These are phyloP conservation scores for Dendrobium chrysotoxum DNA, from an alignment of 106 monocot species.

Conservation along the genomic window DNA sequence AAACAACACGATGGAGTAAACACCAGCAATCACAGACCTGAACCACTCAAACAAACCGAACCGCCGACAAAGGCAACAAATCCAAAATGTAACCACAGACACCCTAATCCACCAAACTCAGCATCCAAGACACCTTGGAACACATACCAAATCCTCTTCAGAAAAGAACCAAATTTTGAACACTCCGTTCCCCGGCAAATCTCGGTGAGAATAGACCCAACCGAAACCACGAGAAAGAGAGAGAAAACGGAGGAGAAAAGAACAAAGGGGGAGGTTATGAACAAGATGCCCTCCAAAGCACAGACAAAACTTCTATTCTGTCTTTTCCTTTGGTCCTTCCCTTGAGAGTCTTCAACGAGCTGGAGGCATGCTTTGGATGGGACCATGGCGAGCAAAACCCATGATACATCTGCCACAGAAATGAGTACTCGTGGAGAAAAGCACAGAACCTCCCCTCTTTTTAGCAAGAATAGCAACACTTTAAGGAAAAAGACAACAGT, in stretches of 20 bases:
- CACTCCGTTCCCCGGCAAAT: neutral
- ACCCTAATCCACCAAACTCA: neutral
- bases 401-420: neutral
- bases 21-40: neutral
- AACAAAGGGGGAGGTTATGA: slow-evolving; percentile 1
- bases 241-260: neutral
- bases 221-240: neutral
- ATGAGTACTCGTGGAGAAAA: neutral
- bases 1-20: neutral
- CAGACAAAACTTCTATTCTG: neutral
- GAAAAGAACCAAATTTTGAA: neutral
- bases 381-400: neutral
- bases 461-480: neutral
- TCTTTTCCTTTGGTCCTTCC: neutral
- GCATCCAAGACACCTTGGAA: neutral
- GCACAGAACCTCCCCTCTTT: too few species aligned
- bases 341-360: neutral
- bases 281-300: neutral
- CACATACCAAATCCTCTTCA: neutral
- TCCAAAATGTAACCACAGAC: neutral
- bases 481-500: neutral
- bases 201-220: neutral
- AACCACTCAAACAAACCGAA: neutral
- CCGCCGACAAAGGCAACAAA: neutral
- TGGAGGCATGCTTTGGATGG: neutral